phyloP scores from a whole-genome alignment of 805 yeast genomes.

The Blastobotrys parvus region DNA sequence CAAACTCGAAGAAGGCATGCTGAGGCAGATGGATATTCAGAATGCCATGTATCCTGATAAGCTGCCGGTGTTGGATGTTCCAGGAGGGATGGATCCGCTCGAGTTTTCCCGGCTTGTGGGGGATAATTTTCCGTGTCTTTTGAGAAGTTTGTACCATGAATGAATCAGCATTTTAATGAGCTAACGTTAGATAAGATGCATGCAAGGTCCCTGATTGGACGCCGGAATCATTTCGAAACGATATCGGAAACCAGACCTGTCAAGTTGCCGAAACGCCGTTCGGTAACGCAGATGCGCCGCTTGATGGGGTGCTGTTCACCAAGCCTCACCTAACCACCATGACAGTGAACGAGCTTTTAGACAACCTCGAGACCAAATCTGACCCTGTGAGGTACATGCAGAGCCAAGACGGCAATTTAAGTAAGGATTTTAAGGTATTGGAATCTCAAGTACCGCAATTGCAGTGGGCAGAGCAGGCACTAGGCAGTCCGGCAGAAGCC shows the following conservation, averaged over 20 bases:
- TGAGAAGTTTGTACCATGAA: slow-evolving; percentile 5
- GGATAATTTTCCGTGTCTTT: slow-evolving; percentile 12
- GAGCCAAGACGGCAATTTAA: slow-evolving; percentile 31
- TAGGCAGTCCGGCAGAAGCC: slow-evolving; percentile 25
- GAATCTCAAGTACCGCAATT: slow-evolving; percentile 15
- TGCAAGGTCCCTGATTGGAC: slow-evolving; percentile 7
- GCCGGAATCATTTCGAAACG: slow-evolving; percentile 2
- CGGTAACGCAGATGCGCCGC: slow-evolving; percentile 34
- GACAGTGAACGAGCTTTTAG: slow-evolving; percentile 21
- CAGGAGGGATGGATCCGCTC: neutral
- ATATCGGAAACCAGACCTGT: slow-evolving; percentile 9
- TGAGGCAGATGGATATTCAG: slow-evolving; percentile 18
- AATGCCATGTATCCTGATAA: slow-evolving; percentile 13
- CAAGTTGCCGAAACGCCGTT: slow-evolving; percentile 27
- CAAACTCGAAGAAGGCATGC: slow-evolving; percentile 9
- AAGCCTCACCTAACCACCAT: slow-evolving; percentile 23
- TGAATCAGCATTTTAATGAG: neutral
- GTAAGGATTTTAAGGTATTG: slow-evolving; percentile 17
- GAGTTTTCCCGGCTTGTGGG: slow-evolving; percentile 10
- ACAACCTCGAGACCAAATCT: slow-evolving; percentile 8
- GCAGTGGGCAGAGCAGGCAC: slow-evolving; percentile 17
- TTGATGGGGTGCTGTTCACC: slow-evolving; percentile 23
- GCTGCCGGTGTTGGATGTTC: slow-evolving; percentile 7
- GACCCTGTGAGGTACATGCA: slow-evolving; percentile 28
- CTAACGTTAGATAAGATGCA: no score